Conservation (phyloP, 805 yeast genomes). For the Ogataea trehalophila region DNA sequence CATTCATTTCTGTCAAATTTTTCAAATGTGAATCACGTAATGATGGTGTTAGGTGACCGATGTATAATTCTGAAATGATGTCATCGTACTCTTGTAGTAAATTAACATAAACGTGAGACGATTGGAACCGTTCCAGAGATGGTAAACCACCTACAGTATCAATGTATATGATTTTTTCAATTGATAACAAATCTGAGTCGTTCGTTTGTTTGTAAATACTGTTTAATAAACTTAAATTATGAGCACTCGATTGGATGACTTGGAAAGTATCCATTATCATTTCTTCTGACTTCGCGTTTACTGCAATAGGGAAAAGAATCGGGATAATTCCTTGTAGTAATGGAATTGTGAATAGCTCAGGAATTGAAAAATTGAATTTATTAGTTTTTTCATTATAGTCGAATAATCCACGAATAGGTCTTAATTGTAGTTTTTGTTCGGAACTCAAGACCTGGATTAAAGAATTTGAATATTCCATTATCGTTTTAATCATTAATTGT, state of each 20-base stretch:
- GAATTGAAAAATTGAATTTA: conserved; percentile 24
- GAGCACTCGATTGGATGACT: conserved; percentile 35
- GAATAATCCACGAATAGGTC: conserved; percentile 35
- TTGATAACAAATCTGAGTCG: conserved; percentile 36
- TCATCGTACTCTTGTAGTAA: conserved; percentile 74
- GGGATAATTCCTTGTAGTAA: conserved; percentile 48
- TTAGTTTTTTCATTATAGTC: conserved; percentile 22
- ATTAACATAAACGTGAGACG: conserved; percentile 85
- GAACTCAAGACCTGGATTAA: conserved; percentile 18
- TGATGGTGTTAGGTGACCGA: conserved; percentile 46
- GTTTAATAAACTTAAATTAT: conserved; percentile 28
- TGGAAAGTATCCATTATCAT: conserved; percentile 35
- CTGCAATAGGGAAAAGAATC: conserved; percentile 54
- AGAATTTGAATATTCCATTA: conserved; percentile 19
- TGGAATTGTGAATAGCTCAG: conserved; percentile 38
- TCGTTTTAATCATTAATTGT: conserved; percentile 11
- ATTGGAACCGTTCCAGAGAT: conserved; percentile 69
- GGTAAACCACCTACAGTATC: conserved; percentile 92
- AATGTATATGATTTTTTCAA: conserved; percentile 78
- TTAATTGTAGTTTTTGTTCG: conserved; percentile 17
- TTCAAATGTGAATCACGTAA: conserved; percentile 52
- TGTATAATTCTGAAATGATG: conserved; percentile 56
- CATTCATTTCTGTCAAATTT: conserved; percentile 64
- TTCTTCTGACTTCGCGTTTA: conserved; percentile 31
- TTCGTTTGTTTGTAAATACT: conserved; percentile 11